Percentiles rank a stretch among this genome's conserved stretches.
These are phyloP conservation scores for Alternaria gansuensis DNA, from an alignment of 2,329 filamentous ascomycete genomes.

Conservation along the genomic window DNA sequence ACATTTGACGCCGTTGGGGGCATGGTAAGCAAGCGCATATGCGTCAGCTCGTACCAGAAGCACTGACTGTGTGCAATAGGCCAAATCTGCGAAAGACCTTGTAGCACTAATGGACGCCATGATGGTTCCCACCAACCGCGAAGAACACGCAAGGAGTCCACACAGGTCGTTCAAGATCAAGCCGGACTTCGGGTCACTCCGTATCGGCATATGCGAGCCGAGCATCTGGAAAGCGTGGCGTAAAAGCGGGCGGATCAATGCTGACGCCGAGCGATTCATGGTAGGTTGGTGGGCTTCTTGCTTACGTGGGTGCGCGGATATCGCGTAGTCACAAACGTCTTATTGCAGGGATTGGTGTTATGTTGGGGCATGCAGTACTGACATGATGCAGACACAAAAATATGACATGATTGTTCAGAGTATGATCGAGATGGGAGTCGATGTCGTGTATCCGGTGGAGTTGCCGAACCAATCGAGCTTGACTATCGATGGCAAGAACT, in stretches of 20 bases:
- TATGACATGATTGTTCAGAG: constrained; percentile 49
- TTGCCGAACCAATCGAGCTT: constrained; percentile 43
- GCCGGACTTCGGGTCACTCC: constrained; percentile 43
- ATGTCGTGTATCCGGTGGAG: constrained; percentile 49
- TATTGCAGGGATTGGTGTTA: constrained; percentile 11
- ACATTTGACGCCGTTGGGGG: constrained; percentile 49
- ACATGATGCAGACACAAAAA: constrained; percentile 43
- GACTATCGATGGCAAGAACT: constrained; percentile 45
- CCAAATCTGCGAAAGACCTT: constrained; percentile 50
- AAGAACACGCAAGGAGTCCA: constrained; percentile 33
- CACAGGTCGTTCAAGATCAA: constrained; percentile 46
- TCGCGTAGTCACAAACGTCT: constrained; percentile 2
- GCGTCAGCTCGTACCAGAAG: not conserved
- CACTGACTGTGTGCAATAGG: constrained; percentile 26
- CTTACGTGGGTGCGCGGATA: constrained; percentile 9
- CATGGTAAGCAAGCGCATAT: constrained; percentile 34
- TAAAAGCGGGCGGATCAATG: constrained; percentile 48
- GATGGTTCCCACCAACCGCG: constrained; percentile 45
- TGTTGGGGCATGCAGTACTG: constrained; percentile 16
- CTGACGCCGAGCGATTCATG: constrained; percentile 51
- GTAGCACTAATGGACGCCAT: constrained; percentile 45
- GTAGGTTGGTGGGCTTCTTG: constrained; percentile 30
- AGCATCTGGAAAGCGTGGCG: constrained; percentile 49
- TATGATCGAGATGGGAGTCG: constrained; percentile 50
- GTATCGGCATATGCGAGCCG: constrained; percentile 50